Conservation (phyloP, 306 rosid genomes). For the Vicia sativa region DNA sequence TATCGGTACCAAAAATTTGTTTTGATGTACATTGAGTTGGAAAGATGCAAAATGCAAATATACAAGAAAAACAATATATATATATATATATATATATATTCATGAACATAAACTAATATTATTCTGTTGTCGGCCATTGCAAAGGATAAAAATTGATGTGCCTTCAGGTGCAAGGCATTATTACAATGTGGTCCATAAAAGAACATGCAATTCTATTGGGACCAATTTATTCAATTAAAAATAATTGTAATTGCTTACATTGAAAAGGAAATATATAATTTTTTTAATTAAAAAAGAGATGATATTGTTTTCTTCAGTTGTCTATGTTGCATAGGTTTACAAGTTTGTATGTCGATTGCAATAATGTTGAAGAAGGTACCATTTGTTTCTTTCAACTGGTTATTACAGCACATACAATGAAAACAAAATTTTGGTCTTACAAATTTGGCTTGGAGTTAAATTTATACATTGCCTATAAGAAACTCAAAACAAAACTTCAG, state of each 20-base stretch:
- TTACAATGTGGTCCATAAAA: slow-evolving; percentile 50
- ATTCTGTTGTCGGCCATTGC: slow-evolving; percentile 28
- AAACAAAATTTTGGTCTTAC: slow-evolving; percentile 18
- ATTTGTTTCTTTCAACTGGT: slow-evolving; percentile 43
- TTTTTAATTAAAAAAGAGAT: not conserved
- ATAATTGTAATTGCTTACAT: not conserved
- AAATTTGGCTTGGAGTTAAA: slow-evolving; percentile 3
- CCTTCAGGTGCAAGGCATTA: slow-evolving; percentile 32
- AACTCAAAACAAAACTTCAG: slow-evolving; percentile 21
- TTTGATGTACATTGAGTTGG: no score
- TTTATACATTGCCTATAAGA: not conserved
- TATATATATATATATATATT: no score
- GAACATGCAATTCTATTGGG: slow-evolving; percentile 28
- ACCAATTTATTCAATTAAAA: not conserved
- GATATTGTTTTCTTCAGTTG: slow-evolving; percentile 27
- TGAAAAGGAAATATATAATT: not conserved
- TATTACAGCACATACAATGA: slow-evolving; percentile 29
- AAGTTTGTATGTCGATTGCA: not conserved
- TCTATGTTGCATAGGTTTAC: slow-evolving; percentile 7
- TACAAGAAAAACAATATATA: no score
- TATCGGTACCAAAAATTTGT: no score
- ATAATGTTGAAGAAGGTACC: slow-evolving; percentile 8
- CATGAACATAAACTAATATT: no score
- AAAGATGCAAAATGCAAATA: no score
- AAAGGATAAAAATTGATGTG: slow-evolving; percentile 31